phyloP scores from a whole-genome alignment of 495 filamentous ascomycete species.

The Penicillium angulare region DNA sequence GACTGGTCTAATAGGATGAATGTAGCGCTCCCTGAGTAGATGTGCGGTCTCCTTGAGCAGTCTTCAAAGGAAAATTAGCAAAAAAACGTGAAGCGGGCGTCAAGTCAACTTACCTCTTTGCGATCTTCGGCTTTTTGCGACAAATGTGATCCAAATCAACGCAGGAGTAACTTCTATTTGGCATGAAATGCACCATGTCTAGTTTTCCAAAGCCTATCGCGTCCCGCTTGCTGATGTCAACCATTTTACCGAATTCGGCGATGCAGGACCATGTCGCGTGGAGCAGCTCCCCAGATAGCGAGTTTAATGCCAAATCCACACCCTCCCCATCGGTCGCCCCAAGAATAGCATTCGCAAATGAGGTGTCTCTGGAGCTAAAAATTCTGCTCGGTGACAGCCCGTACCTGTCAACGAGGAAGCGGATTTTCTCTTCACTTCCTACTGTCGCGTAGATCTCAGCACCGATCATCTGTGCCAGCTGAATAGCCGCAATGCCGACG shows the following conservation, averaged over 20 bases:
- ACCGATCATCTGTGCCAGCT: constrained; percentile 18
- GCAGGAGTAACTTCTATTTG: constrained; percentile 24
- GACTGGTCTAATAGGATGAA: constrained; percentile 34
- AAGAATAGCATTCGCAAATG: constrained; percentile 7
- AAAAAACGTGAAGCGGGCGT: background rate
- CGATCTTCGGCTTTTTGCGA: background rate
- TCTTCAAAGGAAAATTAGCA: background rate
- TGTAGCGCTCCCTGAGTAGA: constrained; percentile 5
- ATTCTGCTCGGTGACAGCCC: constrained; percentile 17
- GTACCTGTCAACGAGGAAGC: constrained; percentile 20
- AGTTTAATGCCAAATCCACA: constrained; percentile 28
- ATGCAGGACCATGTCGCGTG: constrained; percentile 23
- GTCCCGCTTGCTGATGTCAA: constrained; percentile 34
- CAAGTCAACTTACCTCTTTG: constrained; percentile 4
- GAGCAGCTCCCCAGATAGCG: constrained; percentile 22
- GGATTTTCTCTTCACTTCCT: constrained; percentile 36
- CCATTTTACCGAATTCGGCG: constrained; percentile 27
- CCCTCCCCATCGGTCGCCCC: constrained; percentile 10
- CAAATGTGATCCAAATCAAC: constrained; percentile 18
- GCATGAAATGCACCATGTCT: constrained; percentile 33
- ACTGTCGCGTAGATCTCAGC: constrained; percentile 29
- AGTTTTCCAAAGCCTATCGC: constrained; percentile 25
- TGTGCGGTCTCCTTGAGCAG: background rate
- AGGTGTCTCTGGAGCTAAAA: constrained; percentile 5
- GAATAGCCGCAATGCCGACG: constrained; percentile 25